These are phyloP conservation scores for Myriosclerotinia curreyana DNA, from an alignment of 2,329 filamentous ascomycete genomes.

Conservation along the genomic window DNA sequence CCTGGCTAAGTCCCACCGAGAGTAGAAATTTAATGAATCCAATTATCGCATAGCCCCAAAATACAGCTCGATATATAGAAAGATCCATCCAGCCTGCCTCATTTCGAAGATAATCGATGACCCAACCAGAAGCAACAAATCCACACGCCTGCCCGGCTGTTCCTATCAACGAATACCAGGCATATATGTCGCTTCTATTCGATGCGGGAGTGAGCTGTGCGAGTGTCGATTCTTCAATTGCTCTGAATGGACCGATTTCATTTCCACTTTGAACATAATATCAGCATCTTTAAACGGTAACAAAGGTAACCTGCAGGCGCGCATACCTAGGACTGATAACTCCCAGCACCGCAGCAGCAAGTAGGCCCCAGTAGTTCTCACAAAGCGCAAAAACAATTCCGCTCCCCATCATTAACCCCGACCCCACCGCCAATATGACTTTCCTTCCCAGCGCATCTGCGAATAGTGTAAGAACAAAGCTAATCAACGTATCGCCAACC, in stretches of 20 bases:
- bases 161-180: conserved; percentile 60
- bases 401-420: conserved; percentile 53
- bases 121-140: conserved; percentile 57
- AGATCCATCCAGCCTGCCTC: conserved; percentile 45
- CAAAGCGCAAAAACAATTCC: conserved; percentile 54
- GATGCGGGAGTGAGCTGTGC: conserved; percentile 52
- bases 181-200: conserved; percentile 54
- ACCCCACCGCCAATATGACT: conserved; percentile 52
- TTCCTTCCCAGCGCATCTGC: conserved; percentile 57
- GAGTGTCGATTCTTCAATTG: conserved; percentile 59
- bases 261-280: conserved; percentile 48
- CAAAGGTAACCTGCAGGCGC: not conserved
- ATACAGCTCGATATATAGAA: conserved; percentile 54
- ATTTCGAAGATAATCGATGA: conserved; percentile 50
- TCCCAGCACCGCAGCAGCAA: conserved; percentile 56
- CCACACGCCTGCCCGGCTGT: conserved; percentile 60
- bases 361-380: conserved; percentile 56
- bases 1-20: conserved; percentile 48
- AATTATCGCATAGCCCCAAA: conserved; percentile 54
- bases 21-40: conserved; percentile 57
- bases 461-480: conserved; percentile 56
- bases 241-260: conserved; percentile 61
- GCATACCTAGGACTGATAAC: conserved; percentile 56
- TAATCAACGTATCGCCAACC: conserved; percentile 57
- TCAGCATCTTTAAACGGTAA: conserved; percentile 18